Evolutionary conservation across 495 filamentous ascomycete species (phyloP).

Genomic region (Talaromyces trachyspermus): DNA sequence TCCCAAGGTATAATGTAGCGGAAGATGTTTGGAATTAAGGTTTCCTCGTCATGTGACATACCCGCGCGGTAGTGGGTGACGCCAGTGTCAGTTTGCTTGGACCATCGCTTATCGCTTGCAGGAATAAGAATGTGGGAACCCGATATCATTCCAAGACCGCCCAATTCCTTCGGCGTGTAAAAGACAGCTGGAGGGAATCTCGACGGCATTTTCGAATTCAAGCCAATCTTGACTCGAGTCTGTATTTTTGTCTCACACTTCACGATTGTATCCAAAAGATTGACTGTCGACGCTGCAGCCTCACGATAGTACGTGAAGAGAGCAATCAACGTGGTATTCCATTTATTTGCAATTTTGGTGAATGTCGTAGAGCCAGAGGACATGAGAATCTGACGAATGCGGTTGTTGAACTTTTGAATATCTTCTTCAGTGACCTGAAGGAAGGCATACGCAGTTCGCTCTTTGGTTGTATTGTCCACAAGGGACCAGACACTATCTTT

Average conservation of each 20-base stretch:
- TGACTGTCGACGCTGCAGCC: slow-evolving; percentile 94
- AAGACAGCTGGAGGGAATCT: slow-evolving; percentile 98
- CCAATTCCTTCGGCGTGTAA: slow-evolving; percentile 97
- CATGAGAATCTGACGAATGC: slow-evolving; percentile 98
- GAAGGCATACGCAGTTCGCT: slow-evolving; percentile 96
- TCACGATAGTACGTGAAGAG: slow-evolving; percentile 99
- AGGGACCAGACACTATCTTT: slow-evolving; percentile 98
- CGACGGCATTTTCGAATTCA: slow-evolving; percentile 99
- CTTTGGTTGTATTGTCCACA: slow-evolving; percentile 92
- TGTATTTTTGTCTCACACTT: slow-evolving; percentile 99
- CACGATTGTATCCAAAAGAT: slow-evolving; percentile 93
- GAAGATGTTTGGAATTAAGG: slow-evolving; percentile 97
- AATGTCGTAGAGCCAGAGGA: slow-evolving; percentile 98
- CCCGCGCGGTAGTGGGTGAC: slow-evolving; percentile 96
- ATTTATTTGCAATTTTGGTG: slow-evolving; percentile 99
- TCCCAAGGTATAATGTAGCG: slow-evolving; percentile 99
- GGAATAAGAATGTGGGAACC: slow-evolving; percentile 98
- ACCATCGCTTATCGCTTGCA: slow-evolving; percentile 96
- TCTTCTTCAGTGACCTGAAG: slow-evolving; percentile 97
- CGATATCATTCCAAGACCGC: slow-evolving; percentile 98
- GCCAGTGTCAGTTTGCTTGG: slow-evolving; percentile 93
- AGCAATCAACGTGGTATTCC: slow-evolving; percentile 98
- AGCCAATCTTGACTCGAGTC: slow-evolving; percentile 95
- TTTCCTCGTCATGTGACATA: slow-evolving; percentile 98
- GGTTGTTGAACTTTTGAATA: slow-evolving; percentile 98